phyloP scores from a whole-genome alignment of 805 yeast species.

The Ogataea henricii region DNA sequence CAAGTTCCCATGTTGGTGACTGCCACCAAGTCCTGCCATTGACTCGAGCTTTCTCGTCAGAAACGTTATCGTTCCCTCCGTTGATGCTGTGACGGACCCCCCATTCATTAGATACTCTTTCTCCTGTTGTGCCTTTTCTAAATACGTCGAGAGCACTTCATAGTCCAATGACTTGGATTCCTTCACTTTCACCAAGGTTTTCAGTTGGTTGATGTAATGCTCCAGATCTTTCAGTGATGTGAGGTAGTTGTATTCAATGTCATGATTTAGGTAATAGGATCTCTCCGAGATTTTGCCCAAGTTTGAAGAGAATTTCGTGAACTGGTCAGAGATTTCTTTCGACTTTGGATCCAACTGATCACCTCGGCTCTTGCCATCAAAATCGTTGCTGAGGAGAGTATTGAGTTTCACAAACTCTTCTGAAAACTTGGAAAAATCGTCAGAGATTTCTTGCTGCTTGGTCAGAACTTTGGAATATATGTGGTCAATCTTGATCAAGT shows the following conservation, averaged over 20 bases:
- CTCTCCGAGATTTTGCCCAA: slow-evolving; percentile 39
- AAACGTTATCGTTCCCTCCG: slow-evolving; percentile 39
- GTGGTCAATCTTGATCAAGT: slow-evolving; percentile 74
- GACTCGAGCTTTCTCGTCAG: slow-evolving; percentile 51
- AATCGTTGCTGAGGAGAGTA: slow-evolving; percentile 32
- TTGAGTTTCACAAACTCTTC: slow-evolving; percentile 70
- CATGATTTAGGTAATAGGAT: slow-evolving; percentile 37
- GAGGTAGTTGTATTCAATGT: slow-evolving; percentile 76
- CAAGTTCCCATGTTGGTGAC: slow-evolving; percentile 41
- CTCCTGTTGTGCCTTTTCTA: slow-evolving; percentile 70
- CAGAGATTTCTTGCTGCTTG: slow-evolving; percentile 69
- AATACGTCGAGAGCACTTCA: slow-evolving; percentile 81
- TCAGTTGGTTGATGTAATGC: slow-evolving; percentile 68
- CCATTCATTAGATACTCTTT: slow-evolving; percentile 41
- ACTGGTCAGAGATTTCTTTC: slow-evolving; percentile 30
- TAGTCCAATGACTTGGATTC: slow-evolving; percentile 91
- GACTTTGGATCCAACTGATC: slow-evolving; percentile 27
- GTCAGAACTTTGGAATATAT: slow-evolving; percentile 72
- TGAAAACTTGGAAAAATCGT: slow-evolving; percentile 72
- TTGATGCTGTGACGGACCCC: slow-evolving; percentile 37
- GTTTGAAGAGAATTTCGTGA: slow-evolving; percentile 40
- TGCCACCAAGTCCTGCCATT: slow-evolving; percentile 41
- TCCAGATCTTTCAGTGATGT: slow-evolving; percentile 85
- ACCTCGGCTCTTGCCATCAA: slow-evolving; percentile 32
- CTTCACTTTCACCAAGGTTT: slow-evolving; percentile 72